Conservation (phyloP, 1,284 basidiomycete species). For the Meira nashicola region DNA sequence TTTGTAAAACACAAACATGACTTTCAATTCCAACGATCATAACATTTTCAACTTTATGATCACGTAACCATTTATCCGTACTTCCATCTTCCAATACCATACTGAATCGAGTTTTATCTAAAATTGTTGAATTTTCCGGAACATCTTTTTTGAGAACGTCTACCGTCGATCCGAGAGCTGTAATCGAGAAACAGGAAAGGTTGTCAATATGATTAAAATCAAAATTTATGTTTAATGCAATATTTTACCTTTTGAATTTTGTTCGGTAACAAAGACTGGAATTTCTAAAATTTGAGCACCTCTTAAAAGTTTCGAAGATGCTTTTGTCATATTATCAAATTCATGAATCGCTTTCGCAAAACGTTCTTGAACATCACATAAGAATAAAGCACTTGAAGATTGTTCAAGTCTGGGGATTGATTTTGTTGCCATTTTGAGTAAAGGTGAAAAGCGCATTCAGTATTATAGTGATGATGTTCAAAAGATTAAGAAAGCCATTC, state of each 20-base stretch:
- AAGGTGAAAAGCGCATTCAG: background rate
- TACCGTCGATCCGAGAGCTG: slow-evolving; percentile 69
- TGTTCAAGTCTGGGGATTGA: slow-evolving; percentile 24
- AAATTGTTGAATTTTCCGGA: slow-evolving; percentile 60
- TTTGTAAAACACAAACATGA: slow-evolving; percentile 84
- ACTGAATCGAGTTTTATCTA: slow-evolving; percentile 71
- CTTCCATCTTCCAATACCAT: slow-evolving; percentile 64
- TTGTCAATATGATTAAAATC: too few species aligned
- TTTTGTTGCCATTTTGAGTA: slow-evolving; percentile 3
- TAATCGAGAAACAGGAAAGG: background rate
- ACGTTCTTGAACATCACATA: slow-evolving; percentile 43
- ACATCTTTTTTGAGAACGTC: slow-evolving; percentile 61
- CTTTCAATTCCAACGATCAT: slow-evolving; percentile 80
- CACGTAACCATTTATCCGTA: slow-evolving; percentile 57
- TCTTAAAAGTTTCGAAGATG: slow-evolving; percentile 37
- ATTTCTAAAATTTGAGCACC: slow-evolving; percentile 62
- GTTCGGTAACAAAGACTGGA: slow-evolving; percentile 73
- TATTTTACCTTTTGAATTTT: slow-evolving; percentile 68
- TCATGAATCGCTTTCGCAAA: slow-evolving; percentile 31
- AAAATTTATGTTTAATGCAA: background rate
- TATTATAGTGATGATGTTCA: background rate
- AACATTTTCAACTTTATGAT: slow-evolving; percentile 59
- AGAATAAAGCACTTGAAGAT: slow-evolving; percentile 38
- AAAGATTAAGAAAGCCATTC: background rate
- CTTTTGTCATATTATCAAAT: slow-evolving; percentile 32